Base-by-base conservation (phyloP, 108 stramenopile species). In the Nannochloropsis gaditana region DNA sequence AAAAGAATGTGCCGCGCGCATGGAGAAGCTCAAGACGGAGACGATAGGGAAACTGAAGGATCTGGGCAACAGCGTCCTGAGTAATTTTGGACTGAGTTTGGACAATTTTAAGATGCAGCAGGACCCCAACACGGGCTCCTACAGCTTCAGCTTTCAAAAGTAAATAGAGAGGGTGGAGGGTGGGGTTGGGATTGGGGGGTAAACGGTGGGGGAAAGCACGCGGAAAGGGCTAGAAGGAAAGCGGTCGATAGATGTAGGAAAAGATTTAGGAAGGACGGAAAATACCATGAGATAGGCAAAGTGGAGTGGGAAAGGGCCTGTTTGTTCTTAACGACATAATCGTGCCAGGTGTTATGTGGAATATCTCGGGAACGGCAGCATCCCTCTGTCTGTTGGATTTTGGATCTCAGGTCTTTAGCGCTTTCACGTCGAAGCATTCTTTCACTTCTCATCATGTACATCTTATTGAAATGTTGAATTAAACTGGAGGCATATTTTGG, bases 61-160 rank as follows among this genome's bases (percentile, higher is more conserved):
- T 44, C 90, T 99, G 82, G 98, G 98, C n/a, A 98, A 99, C 87
- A 90, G 89, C 31, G 84, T 99, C 9, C 89, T 99, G 21, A 94
- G 96, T 21, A 95, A 97, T 85, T 99, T 99, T 92, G 98, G 98
- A 11, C 84, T 99, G 90, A 94, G 94, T 81, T 82, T 97, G 83
- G 97, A 99, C 87, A 99, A 99, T 85, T 99, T 99, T 85, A 89
- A 96, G 88, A 92, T 97, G 43, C 91, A 94, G 9, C 94, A 99
- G 93, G 97, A 99, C 91, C 96, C 96, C 9, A 93, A 92, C 9
- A 95, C 92, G 5, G 93, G 94, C 2, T 92, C 93, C 41, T 94
- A 93, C 85, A 93, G 86, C 80, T 93, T 96, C 86, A 92, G 89
- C 81, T 95, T 94, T 50, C 87, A 93, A 83, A 93, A 94, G 91